Percentiles rank a stretch among this genome's conserved stretches.
These are phyloP conservation scores for Poa annua DNA, from an alignment of 176 grass and related monocot genomes.

Conservation along the genomic window DNA sequence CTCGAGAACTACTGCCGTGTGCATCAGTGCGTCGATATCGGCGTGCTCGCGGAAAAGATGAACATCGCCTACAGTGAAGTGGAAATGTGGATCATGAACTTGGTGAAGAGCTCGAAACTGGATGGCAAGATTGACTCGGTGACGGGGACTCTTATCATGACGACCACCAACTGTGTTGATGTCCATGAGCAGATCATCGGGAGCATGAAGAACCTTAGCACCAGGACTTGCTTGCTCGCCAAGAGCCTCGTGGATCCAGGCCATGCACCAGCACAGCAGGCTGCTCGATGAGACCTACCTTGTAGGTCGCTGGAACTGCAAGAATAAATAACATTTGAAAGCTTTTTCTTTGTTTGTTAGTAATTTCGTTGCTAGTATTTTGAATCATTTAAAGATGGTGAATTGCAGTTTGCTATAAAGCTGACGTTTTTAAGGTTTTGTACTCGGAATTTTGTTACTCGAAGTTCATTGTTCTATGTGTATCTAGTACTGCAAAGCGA, in stretches of 20 bases:
- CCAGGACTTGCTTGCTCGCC: conserved; percentile 81
- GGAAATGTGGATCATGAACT: conserved; percentile 80
- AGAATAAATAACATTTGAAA: conserved; percentile 3
- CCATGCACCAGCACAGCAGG: conserved; percentile 66
- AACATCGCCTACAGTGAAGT: conserved; percentile 90
- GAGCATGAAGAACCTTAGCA: conserved; percentile 83
- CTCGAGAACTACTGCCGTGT: conserved; percentile 95
- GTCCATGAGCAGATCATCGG: conserved; percentile 91
- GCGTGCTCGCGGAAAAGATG: conserved; percentile 77
- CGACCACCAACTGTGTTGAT: conserved; percentile 57
- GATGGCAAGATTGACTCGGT: conserved; percentile 91
- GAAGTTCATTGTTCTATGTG: neutral
- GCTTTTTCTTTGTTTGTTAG: neutral
- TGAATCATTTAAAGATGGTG: neutral
- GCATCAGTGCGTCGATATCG: conserved; percentile 82
- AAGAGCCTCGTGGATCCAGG: conserved; percentile 90
- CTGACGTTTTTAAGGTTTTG: neutral
- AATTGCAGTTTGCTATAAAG: conserved; percentile 11
- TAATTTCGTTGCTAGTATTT: neutral
- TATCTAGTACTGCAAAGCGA: neutral
- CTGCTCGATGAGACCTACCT: conserved; percentile 47
- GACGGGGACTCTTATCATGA: conserved; percentile 84
- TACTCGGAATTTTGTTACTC: neutral
- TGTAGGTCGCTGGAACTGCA: neutral
- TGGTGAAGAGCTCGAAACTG: conserved; percentile 84